phyloP scores from a whole-genome alignment of 139 green algal species.

The Spirogloea muscicola region DNA sequence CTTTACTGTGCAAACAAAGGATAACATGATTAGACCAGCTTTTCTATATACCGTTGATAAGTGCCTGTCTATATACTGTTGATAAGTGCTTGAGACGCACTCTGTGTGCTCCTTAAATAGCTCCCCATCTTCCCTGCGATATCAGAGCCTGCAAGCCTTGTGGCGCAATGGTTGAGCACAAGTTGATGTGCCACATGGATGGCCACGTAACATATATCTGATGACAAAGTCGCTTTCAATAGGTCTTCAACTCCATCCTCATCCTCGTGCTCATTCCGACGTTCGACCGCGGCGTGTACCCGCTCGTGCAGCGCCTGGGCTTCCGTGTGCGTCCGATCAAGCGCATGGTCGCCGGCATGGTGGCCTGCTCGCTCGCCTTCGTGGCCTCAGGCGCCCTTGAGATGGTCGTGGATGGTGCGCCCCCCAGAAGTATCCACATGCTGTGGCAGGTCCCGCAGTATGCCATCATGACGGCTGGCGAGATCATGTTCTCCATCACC shows the following conservation, averaged over 20 bases:
- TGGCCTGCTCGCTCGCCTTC: slow-evolving; percentile 26
- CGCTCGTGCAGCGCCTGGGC: slow-evolving; percentile 19
- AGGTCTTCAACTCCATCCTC: slow-evolving; percentile 37
- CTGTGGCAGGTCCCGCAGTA: slow-evolving; percentile 39
- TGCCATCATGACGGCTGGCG: slow-evolving; percentile 12
- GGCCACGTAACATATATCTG: not conserved
- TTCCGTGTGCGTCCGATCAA: not conserved
- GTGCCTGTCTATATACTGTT: no score
- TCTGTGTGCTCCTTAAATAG: no score
- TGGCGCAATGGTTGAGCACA: no score
- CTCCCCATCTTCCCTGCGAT: no score
- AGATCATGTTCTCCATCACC: slow-evolving; percentile 29
- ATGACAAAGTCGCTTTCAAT: no score
- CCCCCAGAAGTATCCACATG: slow-evolving; percentile 18
- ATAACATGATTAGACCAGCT: no score
- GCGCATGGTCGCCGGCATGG: slow-evolving; percentile 20
- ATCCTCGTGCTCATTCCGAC: slow-evolving; percentile 41
- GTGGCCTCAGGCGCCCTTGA: slow-evolving; percentile 22
- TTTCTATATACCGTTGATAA: no score
- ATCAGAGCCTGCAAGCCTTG: no score
- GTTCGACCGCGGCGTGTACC: slow-evolving; percentile 31
- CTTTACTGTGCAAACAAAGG: no score
- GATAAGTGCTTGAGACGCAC: no score
- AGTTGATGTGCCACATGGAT: no score
- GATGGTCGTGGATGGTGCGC: not conserved